These are phyloP conservation scores for Geotrichum candidum DNA, from an alignment of 1,139 yeast genomes.

Conservation along the genomic window DNA sequence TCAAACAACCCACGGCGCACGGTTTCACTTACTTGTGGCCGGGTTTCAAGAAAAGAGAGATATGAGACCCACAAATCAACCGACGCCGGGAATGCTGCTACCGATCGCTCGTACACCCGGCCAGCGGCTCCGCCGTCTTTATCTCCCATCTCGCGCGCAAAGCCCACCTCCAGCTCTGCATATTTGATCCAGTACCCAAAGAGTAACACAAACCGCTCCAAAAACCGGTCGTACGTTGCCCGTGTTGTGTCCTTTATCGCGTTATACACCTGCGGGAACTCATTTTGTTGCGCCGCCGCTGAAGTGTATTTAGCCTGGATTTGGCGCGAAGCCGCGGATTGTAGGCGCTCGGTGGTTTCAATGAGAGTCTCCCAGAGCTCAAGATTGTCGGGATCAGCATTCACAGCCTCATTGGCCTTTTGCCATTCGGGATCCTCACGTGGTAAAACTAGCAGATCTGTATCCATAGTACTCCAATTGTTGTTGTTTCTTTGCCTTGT, in stretches of 20 bases:
- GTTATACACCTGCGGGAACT: slow-evolving; percentile 38
- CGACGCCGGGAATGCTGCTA: slow-evolving; percentile 48
- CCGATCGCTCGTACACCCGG: slow-evolving; percentile 48
- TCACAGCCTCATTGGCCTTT: slow-evolving; percentile 22
- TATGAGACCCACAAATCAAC: slow-evolving; percentile 71
- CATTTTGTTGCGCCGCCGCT: neutral
- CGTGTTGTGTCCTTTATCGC: slow-evolving; percentile 40
- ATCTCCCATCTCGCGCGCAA: slow-evolving; percentile 47
- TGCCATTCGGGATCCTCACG: slow-evolving; percentile 21
- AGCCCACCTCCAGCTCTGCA: slow-evolving; percentile 59
- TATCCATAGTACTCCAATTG: slow-evolving; percentile 3
- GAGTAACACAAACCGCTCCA: slow-evolving; percentile 59
- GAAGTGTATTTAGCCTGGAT: slow-evolving; percentile 4
- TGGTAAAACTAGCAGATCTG: slow-evolving; percentile 11
- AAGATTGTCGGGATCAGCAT: slow-evolving; percentile 41
- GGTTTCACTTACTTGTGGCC: neutral
- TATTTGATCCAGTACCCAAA: slow-evolving; percentile 78
- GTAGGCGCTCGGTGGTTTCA: slow-evolving; percentile 32
- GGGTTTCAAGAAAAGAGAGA: slow-evolving; percentile 38
- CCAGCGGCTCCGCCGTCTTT: slow-evolving; percentile 24
- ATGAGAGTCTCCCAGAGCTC: slow-evolving; percentile 48
- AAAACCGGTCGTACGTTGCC: slow-evolving; percentile 51
- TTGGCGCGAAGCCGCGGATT: slow-evolving; percentile 17
- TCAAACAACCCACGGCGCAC: slow-evolving; percentile 44
- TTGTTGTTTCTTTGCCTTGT: neutral